These are phyloP conservation scores for Cymodocea nodosa DNA, from an alignment of 116 monocot species.

Conservation along the genomic window DNA sequence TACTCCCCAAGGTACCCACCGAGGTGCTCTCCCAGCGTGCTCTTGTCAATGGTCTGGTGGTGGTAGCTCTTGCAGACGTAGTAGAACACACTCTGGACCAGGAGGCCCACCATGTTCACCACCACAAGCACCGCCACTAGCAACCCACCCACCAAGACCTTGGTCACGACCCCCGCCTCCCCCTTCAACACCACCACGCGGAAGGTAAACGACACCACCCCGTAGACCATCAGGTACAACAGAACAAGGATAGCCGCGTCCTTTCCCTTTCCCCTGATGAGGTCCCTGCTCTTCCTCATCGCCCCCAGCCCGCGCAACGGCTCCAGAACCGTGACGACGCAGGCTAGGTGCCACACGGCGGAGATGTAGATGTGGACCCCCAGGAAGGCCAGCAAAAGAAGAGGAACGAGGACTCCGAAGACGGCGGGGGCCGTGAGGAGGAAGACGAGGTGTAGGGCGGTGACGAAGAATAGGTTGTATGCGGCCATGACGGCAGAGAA, in stretches of 20 bases:
- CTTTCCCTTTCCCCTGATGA: constrained; percentile 6
- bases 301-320: constrained; percentile 18
- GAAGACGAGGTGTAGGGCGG: constrained; percentile 3
- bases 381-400: constrained; percentile 10
- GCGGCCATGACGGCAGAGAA: constrained; percentile 13
- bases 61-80: constrained; percentile 28
- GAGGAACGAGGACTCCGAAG: background rate
- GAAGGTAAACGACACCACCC: constrained; percentile 2
- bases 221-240: constrained; percentile 9
- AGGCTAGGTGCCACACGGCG: constrained; percentile 24
- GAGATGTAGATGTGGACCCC: constrained; percentile 22
- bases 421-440: background rate
- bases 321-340: constrained; percentile 23
- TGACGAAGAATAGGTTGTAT: constrained; percentile 13
- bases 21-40: constrained; percentile 14
- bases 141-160: constrained; percentile 10
- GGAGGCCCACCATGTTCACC: constrained; percentile 12
- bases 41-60: constrained; percentile 18
- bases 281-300: constrained; percentile 23
- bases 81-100: constrained; percentile 26
- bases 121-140: constrained; percentile 17
- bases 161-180: background rate
- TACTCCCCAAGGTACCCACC: constrained; percentile 27
- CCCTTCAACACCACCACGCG: constrained; percentile 5
- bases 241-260: constrained; percentile 11